Evolutionary conservation across 1,284 basidiomycete species (phyloP).

Genomic region (Trametes hirsuta): DNA sequence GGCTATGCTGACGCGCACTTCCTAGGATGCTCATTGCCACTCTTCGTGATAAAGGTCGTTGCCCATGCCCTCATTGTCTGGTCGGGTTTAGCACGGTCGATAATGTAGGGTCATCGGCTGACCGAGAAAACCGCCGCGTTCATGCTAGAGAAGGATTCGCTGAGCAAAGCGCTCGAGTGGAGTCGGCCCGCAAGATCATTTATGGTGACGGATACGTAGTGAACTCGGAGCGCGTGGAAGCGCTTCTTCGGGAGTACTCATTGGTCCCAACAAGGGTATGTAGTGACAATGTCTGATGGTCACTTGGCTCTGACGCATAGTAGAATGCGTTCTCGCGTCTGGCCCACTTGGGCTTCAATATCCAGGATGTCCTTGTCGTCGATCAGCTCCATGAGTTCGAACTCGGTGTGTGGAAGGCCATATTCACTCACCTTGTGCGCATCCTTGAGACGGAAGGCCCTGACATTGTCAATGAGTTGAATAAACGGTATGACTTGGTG

Average conservation of each 20-base stretch:
- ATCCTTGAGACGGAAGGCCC: slow-evolving; percentile 29
- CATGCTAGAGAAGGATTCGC: neutral
- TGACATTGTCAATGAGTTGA: slow-evolving; percentile 11
- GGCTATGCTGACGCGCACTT: neutral
- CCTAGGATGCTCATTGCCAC: slow-evolving; percentile 24
- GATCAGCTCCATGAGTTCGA: slow-evolving; percentile 43
- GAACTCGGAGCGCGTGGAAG: slow-evolving; percentile 11
- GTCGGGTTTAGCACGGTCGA: slow-evolving; percentile 19
- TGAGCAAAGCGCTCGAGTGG: neutral
- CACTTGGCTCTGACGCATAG: too few species aligned
- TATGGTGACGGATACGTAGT: slow-evolving; percentile 18
- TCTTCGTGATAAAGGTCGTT: slow-evolving; percentile 19
- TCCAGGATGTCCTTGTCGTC: slow-evolving; percentile 35
- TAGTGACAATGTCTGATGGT: neutral
- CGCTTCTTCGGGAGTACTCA: slow-evolving; percentile 19
- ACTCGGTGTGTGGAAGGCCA: slow-evolving; percentile 40
- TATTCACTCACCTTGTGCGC: slow-evolving; percentile 40
- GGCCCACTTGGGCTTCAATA: neutral
- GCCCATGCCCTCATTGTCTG: slow-evolving; percentile 38
- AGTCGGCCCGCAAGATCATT: slow-evolving; percentile 17
- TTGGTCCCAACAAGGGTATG: slow-evolving; percentile 10
- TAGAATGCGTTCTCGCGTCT: slow-evolving; percentile 16
- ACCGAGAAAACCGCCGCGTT: neutral
- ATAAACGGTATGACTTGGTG: slow-evolving; percentile 19
- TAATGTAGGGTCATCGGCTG: slow-evolving; percentile 7